phyloP scores from a whole-genome alignment of 495 filamentous ascomycete genomes.

The Sphaerosporella brunnea region DNA sequence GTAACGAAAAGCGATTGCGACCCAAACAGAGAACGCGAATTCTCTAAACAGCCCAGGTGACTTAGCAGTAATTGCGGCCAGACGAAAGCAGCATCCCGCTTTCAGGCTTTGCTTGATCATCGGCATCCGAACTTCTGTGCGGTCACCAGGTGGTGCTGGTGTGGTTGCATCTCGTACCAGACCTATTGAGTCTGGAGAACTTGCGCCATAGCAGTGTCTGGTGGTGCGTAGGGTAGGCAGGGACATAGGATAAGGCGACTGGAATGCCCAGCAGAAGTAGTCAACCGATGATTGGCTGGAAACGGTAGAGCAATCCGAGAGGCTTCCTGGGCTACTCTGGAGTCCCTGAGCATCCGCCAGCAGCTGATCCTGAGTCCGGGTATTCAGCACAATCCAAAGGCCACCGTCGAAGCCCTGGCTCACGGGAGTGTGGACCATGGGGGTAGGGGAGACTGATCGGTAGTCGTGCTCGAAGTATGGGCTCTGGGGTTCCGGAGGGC shows the following conservation, averaged over 20 bases:
- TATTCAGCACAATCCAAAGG: slow-evolving; percentile 27
- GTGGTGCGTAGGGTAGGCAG: background rate
- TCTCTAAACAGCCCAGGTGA: slow-evolving; percentile 4
- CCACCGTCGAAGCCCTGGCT: slow-evolving; percentile 31
- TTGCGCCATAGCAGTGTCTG: background rate
- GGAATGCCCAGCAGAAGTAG: slow-evolving; percentile 21
- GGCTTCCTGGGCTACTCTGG: slow-evolving; percentile 35
- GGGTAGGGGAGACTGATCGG: slow-evolving; percentile 24
- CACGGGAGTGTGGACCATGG: slow-evolving; percentile 27
- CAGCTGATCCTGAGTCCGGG: slow-evolving; percentile 24
- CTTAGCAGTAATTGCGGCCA: slow-evolving; percentile 21
- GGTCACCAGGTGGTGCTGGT: slow-evolving; percentile 21
- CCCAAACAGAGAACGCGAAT: slow-evolving; percentile 1
- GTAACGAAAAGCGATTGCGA: slow-evolving; percentile 3
- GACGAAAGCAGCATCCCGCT: slow-evolving; percentile 21
- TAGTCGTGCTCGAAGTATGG: slow-evolving; percentile 20
- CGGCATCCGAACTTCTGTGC: slow-evolving; percentile 6
- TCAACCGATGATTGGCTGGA: slow-evolving; percentile 21
- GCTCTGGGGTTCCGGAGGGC: slow-evolving; percentile 25
- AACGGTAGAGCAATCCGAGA: slow-evolving; percentile 31
- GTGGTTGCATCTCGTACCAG: slow-evolving; percentile 23
- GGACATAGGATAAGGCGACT: slow-evolving; percentile 19
- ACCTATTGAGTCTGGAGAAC: slow-evolving; percentile 8
- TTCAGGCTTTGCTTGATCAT: slow-evolving; percentile 25
- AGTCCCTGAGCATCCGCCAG: slow-evolving; percentile 23